Evolutionary conservation across 1,139 yeast species (phyloP).

Genomic region (Pichia terricola): DNA sequence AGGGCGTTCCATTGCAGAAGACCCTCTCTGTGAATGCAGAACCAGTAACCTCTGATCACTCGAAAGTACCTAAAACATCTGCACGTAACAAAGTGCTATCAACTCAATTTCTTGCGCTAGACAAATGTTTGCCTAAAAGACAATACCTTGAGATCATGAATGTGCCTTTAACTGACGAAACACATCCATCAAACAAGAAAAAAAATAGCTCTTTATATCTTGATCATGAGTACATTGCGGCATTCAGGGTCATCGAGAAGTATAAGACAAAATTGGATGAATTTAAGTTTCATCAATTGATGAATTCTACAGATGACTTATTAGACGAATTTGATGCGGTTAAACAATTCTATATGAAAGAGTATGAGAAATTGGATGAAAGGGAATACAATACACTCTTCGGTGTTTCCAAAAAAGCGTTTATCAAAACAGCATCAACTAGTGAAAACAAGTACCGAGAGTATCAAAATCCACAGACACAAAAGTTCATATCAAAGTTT

Average conservation of each 20-base stretch:
- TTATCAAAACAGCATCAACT: conserved; percentile 17
- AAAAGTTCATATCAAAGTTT: conserved; percentile 13
- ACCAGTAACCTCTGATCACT: no score
- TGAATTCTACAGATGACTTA: conserved; percentile 11
- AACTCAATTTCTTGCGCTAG: conserved; percentile 70
- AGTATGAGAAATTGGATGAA: conserved; percentile 6
- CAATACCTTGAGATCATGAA: conserved; percentile 38
- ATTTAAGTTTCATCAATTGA: conserved; percentile 8
- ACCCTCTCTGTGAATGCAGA: no score
- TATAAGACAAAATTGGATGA: conserved; percentile 10
- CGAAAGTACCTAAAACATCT: no score
- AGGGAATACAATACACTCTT: conserved; percentile 10
- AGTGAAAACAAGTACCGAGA: conserved; percentile 8
- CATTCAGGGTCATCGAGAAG: conserved; percentile 36
- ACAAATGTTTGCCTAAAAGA: conserved; percentile 66
- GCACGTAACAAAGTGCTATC: conserved; percentile 1
- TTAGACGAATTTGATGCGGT: conserved; percentile 12
- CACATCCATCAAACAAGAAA: conserved; percentile 33
- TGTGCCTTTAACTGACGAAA: conserved; percentile 26
- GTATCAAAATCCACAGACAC: conserved; percentile 23
- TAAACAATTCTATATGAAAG: conserved; percentile 8
- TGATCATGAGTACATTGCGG: conserved; percentile 35
- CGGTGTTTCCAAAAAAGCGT: conserved; percentile 12
- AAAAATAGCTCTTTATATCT: conserved; percentile 12
- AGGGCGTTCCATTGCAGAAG: no score